Evolutionary conservation across 2,329 filamentous ascomycete genomes (phyloP), one percentile per base, ranked within the genome.

Genomic region (Epichloe hybrida): DNA sequence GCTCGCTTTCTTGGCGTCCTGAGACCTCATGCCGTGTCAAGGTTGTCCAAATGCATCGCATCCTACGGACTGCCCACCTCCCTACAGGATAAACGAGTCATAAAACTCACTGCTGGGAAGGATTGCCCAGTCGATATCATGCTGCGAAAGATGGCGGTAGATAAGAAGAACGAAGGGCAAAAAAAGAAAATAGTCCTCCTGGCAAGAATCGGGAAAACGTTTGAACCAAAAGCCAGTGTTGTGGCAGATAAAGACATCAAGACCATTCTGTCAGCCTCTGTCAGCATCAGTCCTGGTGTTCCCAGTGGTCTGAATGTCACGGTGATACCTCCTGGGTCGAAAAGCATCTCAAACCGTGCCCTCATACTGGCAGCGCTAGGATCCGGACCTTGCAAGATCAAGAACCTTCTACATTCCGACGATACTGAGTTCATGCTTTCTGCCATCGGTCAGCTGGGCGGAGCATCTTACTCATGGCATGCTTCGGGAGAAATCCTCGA

Each of bases 381-480:
- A 36, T 79, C 80, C 50, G 93, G 93, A 17, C 81, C 83, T 27
- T 96, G 90, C 63, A 84, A 86, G 39, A 86, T 98, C 65, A 90
- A 81, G 66, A 97, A 98, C 60, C 73, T 98, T 35, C 77, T 98
- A 11, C 91, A 96, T 68, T 97, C 93, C 0, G 93, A 97, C 60
- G 93, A 98, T 63, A 95, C 90, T 0, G 88, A 97, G 65, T 93
- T 88, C 67, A 98, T 98, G 93, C 74, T 98, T 43, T 88, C 88
- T 52, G 91, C 93, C n/a, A 82, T 98, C 52, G 78, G 80, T 27
- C 83, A 84, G 60, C 78, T 98, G 23, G 83, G 86, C 35, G 93
- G 90, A 34, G 91, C 90, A 17, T 85, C 84, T 0, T 97, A 94
- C 69, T 80, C 83, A 1, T 98, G 91, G 91, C 88, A 96, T 67